Percentiles rank a stretch among this genome's conserved stretches.
Evolutionary conservation across 2,329 filamentous ascomycete genomes (phyloP).

Genomic region (Lachnellula hyalina): DNA sequence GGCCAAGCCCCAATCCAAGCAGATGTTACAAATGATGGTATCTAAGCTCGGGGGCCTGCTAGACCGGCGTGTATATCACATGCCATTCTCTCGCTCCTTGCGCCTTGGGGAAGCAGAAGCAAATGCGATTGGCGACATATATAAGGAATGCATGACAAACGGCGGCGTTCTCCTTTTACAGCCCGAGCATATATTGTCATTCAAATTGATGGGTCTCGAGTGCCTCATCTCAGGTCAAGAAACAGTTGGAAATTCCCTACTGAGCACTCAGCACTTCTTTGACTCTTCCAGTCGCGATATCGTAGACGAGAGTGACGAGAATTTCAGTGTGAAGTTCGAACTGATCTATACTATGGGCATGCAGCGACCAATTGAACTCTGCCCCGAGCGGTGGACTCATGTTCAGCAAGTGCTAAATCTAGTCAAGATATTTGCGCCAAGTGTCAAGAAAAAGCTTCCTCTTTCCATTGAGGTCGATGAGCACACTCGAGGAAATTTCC

Average conservation of each 20-base stretch:
- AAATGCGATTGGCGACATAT: constrained; percentile 34
- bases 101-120: constrained; percentile 32
- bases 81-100: constrained; percentile 54
- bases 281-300: constrained; percentile 46
- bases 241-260: neutral
- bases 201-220: constrained; percentile 57
- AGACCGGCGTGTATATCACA: constrained; percentile 46
- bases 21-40: constrained; percentile 54
- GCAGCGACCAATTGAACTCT: constrained; percentile 45
- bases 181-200: constrained; percentile 59
- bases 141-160: constrained; percentile 40
- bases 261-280: constrained; percentile 40
- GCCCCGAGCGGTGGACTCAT: constrained; percentile 50
- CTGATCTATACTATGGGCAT: constrained; percentile 57
- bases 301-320: constrained; percentile 62
- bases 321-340: constrained; percentile 55
- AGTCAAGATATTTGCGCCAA: constrained; percentile 25
- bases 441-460: constrained; percentile 9
- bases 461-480: constrained; percentile 39
- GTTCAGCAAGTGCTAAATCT: constrained; percentile 49
- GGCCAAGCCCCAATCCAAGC: constrained; percentile 53
- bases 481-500: constrained; percentile 38
- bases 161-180: constrained; percentile 56
- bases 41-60: constrained; percentile 51
- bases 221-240: constrained; percentile 32